phyloP scores from a whole-genome alignment of 768 basidiomycete species.

The Pleurotus djamor region DNA sequence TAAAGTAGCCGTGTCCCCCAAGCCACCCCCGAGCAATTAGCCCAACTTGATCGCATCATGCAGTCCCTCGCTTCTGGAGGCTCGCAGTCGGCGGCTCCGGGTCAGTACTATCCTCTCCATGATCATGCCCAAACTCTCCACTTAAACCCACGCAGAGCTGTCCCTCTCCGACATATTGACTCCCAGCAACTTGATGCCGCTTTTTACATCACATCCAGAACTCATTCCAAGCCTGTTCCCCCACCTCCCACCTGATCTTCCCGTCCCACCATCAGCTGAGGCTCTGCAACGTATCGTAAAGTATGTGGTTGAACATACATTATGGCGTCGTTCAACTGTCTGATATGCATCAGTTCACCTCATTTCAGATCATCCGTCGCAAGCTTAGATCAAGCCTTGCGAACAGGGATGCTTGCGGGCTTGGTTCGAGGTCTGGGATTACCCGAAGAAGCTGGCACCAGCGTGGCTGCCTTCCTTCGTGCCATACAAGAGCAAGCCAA shows the following conservation, averaged over 20 bases:
- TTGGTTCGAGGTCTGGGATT: conserved; percentile 79
- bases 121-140: background rate
- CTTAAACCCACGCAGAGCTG: conserved; percentile 33
- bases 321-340: background rate
- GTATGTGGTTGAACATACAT: conserved; percentile 17
- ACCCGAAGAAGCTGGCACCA: conserved; percentile 80
- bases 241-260: conserved; percentile 78
- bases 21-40: conserved; percentile 65
- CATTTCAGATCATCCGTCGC: conserved; percentile 81
- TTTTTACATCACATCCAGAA: conserved; percentile 70
- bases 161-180: conserved; percentile 77
- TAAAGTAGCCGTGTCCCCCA: conserved; percentile 11
- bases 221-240: conserved; percentile 73
- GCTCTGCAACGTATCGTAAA: conserved; percentile 73
- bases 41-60: conserved; percentile 56
- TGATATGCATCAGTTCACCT: conserved; percentile 48
- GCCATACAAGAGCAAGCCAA: conserved; percentile 78
- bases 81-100: conserved; percentile 26
- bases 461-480: conserved; percentile 76
- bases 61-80: conserved; percentile 36
- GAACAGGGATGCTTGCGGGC: conserved; percentile 74
- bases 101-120: conserved; percentile 16
- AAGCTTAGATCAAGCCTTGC: conserved; percentile 81
- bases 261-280: conserved; percentile 64
- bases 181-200: conserved; percentile 64